phyloP scores from a whole-genome alignment of 73 alveolate genomes.

The Stentor coeruleus region DNA sequence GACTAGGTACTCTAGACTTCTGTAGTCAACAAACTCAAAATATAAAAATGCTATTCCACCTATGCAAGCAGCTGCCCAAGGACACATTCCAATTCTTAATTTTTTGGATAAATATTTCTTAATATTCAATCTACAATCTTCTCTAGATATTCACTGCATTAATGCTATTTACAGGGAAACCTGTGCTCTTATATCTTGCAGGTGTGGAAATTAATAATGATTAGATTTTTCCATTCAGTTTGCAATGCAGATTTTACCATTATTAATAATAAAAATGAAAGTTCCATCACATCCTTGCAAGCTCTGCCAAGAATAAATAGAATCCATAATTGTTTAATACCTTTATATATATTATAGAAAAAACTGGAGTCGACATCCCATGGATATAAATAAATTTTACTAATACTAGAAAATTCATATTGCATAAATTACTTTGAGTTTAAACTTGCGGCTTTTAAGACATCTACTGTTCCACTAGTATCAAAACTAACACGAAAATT shows the following conservation, averaged over 20 bases:
- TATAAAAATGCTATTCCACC: not conserved
- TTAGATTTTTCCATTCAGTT: not conserved
- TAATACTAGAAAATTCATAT: not conserved
- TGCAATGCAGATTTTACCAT: not conserved
- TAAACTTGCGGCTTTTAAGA: not conserved
- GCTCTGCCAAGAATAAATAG: not conserved
- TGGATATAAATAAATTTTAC: not conserved
- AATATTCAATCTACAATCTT: not conserved
- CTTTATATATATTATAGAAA: not conserved
- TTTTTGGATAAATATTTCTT: not conserved
- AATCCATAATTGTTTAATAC: not conserved
- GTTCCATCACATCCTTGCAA: not conserved
- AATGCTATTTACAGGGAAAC: not conserved
- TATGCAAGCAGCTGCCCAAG: not conserved
- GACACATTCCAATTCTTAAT: not conserved
- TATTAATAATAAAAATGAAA: not conserved
- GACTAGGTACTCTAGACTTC: not conserved
- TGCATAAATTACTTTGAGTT: not conserved
- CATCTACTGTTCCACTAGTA: no score
- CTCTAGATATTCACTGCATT: not conserved
- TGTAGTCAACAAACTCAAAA: not conserved
- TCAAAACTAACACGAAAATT: no score
- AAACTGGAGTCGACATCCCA: not conserved
- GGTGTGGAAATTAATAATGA: not conserved
- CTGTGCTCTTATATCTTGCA: conserved; percentile 12